Base-by-base conservation (phyloP, 371 early-diverging fungal genomes). In the Apophysomyces ossiformis region DNA sequence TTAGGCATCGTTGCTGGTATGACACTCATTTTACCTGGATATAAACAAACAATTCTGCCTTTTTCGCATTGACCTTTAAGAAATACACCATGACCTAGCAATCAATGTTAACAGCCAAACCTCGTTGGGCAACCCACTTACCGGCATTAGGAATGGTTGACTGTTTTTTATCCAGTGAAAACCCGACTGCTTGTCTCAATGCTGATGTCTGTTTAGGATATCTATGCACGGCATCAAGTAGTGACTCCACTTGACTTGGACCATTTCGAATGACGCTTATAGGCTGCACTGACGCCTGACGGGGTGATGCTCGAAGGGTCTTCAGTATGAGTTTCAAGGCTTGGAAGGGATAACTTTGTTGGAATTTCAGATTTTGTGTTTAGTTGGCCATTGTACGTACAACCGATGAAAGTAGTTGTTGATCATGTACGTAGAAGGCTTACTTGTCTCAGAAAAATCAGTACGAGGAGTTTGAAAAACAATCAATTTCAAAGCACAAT, bases 31-130 rank as follows among this genome's bases (percentile, higher is more conserved):
- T 7, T 67, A 67, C 71, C 79, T 47, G 79, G 79, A 68, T 79
- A 79, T 9, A 79, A 69, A 21, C 76, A 61, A 1, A 79, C 61
- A 12, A 79, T 67, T 9, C 61, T 15, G 1, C 74, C 79, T 57
- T 47, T 43, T 0, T 57, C 63, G 11, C 60, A 47, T 9, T 15
- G 1, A 0, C 79, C 79, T 8, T 72, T 61, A 11, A 79, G 45
- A 61, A 66, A 74, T 4, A 72, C 76, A 4, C 79, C 79, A 9
- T 57, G 35, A 5, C 68, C 68, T 56, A 63, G 13, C 13, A 35
- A 41, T 44, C 6, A 2, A 35, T 58, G 37, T 58, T 18, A 58
- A 13, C 13, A 11, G 8, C 4, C 36, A 36, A 36, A 13, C 13
- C 4, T 32, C 12, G 37, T 7, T n/a, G 8, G 5, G 4, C 13